Evolutionary conservation across 2,329 filamentous ascomycete genomes (phyloP).

Genomic region (Neonectria faginata): DNA sequence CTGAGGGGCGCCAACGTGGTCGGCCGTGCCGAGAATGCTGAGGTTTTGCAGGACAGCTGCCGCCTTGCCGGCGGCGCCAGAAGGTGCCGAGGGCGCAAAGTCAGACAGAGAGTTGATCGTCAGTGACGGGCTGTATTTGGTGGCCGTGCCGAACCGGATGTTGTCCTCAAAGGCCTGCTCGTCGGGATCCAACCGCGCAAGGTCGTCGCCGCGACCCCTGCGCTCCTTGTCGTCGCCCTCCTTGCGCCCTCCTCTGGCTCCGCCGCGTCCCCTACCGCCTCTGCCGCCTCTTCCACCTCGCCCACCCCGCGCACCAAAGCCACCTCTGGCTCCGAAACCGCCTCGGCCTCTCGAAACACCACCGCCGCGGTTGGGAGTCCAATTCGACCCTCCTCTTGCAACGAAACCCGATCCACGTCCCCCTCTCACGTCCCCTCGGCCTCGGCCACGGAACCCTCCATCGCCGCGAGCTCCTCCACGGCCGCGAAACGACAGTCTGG

Average conservation of each 20-base stretch:
- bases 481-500: constrained; percentile 39
- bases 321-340: constrained; percentile 27
- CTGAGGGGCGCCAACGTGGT: constrained; percentile 49
- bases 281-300: constrained; percentile 27
- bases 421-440: constrained; percentile 30
- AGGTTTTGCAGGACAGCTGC: constrained; percentile 53
- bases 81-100: constrained; percentile 48
- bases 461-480: constrained; percentile 17
- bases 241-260: constrained; percentile 36
- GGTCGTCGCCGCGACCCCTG: constrained; percentile 41
- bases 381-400: not conserved
- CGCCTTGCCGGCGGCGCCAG: constrained; percentile 44
- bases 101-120: constrained; percentile 48
- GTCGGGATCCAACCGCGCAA: constrained; percentile 47
- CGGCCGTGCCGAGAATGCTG: constrained; percentile 51
- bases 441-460: constrained; percentile 13
- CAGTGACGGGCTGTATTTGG: constrained; percentile 50
- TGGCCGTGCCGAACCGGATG: constrained; percentile 51
- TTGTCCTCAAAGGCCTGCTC: constrained; percentile 51
- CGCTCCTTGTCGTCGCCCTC: constrained; percentile 44
- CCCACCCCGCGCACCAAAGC: constrained; percentile 29
- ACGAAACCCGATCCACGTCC: constrained; percentile 3
- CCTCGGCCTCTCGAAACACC: not conserved
- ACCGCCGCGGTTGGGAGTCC: not conserved
- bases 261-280: constrained; percentile 28